Percentiles rank a stretch among this genome's conserved stretches.
Evolutionary conservation across 805 yeast species (phyloP).

Genomic region (Candida khao-thaluensis): DNA sequence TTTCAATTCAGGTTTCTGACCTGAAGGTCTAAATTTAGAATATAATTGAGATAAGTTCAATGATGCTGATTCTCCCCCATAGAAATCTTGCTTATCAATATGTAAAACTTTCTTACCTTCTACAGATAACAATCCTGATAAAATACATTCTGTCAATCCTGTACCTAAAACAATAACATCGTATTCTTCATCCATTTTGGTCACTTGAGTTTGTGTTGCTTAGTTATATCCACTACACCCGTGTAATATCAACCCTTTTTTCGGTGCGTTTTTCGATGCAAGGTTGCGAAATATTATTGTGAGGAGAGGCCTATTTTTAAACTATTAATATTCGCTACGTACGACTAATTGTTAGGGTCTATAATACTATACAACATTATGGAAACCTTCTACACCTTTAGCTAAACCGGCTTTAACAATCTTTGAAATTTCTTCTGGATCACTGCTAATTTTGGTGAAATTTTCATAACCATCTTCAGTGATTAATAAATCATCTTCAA

Average conservation of each 20-base stretch:
- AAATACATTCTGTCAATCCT: conserved; percentile 95
- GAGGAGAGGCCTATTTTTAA: no score
- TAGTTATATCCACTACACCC: background rate
- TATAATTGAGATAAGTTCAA: conserved; percentile 69
- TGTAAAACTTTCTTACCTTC: conserved; percentile 97
- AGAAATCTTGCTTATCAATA: conserved; percentile 93
- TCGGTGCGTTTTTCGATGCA: background rate
- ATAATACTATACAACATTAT: conserved; percentile 38
- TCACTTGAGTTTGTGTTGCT: background rate
- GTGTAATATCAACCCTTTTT: background rate
- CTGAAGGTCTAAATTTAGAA: conserved; percentile 77
- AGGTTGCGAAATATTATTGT: conserved; percentile 1
- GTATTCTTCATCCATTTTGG: conserved; percentile 85
- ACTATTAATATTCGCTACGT: no score
- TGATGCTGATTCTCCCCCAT: conserved; percentile 92
- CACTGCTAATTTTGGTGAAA: conserved; percentile 78
- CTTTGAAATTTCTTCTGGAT: conserved; percentile 75
- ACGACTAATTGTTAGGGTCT: no score
- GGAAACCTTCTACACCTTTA: conserved; percentile 65
- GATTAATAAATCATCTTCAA: conserved; percentile 88
- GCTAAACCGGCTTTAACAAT: conserved; percentile 71
- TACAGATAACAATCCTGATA: conserved; percentile 91
- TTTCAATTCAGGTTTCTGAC: conserved; percentile 65
- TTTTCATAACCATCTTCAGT: conserved; percentile 77
- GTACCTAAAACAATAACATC: conserved; percentile 94